Percentiles rank a stretch among this genome's conserved stretches.
phyloP scores from a whole-genome alignment of 495 filamentous ascomycete species.

The Podospora pseudocomata region DNA sequence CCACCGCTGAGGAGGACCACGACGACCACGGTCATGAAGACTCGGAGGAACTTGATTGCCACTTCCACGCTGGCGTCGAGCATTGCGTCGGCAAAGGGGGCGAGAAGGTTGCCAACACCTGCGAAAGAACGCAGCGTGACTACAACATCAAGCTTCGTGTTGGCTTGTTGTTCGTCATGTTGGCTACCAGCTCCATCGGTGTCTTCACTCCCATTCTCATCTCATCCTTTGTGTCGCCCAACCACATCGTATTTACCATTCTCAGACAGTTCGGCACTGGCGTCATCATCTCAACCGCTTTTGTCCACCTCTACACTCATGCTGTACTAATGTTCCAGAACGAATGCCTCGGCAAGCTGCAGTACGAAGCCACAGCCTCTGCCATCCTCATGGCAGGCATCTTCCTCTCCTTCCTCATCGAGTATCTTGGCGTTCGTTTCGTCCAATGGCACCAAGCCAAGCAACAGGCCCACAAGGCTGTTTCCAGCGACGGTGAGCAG shows the following conservation, averaged over 20 bases:
- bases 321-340: conserved; percentile 61
- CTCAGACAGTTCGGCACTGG: conserved; percentile 74
- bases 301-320: conserved; percentile 66
- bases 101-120: conserved; percentile 32
- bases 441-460: conserved; percentile 37
- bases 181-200: conserved; percentile 32
- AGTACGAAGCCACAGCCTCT: conserved; percentile 58
- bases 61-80: conserved; percentile 10
- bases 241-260: conserved; percentile 43
- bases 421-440: conserved; percentile 54
- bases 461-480: conserved; percentile 9
- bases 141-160: conserved; percentile 60
- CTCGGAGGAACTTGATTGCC: conserved; percentile 13
- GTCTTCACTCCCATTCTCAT: conserved; percentile 47
- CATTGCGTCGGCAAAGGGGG: conserved; percentile 46
- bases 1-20: conserved; percentile 8
- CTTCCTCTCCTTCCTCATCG: conserved; percentile 59
- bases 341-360: conserved; percentile 57
- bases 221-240: conserved; percentile 27
- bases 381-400: conserved; percentile 64
- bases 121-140: conserved; percentile 44
- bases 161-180: conserved; percentile 55
- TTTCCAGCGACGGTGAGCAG: neutral
- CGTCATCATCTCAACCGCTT: conserved; percentile 67
- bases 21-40: conserved; percentile 28